Evolutionary conservation across 108 stramenopile species (phyloP), one percentile per base, ranked within the genome.

Genomic region (Pseudonitzschia multiseries): DNA sequence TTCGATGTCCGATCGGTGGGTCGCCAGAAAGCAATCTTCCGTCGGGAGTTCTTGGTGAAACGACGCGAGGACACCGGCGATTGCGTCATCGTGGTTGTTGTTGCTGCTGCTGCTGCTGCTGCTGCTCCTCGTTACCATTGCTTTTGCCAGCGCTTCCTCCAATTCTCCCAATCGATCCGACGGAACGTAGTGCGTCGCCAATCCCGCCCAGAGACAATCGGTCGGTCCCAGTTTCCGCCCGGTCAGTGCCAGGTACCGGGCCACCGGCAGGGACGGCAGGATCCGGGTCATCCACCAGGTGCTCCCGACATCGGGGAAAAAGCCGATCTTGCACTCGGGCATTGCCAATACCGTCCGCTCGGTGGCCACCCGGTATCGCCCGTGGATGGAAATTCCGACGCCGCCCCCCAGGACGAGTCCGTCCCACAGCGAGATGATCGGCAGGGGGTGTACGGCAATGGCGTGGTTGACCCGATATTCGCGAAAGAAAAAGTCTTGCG

Each of bases 371-470:
- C 99, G 83, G 73, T 97, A 92, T 36, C 83, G 83, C 28, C 97
- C 98, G 77, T 97, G 91, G 31, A 99, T 76, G 2, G 92, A 93
- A 22, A 98, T 69, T 0, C 99, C 99, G 22, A 97, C 97, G 14
- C 99, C 99, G 26, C 99, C 99, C 46, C 99, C 99, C 97, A 99
- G 98, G 65, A 97, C 96, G 32, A 99, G 81, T 33, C 99, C 99
- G 79, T 99, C 95, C 98, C 97, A 98, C 27, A 99, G 29, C 8
- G 92, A 89, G 0, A 99, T 76, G 46, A 95, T 91, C 0, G 94
- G 80, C 53, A 18, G 71, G 36, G 18, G 65, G 78, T 18, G 12
- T 5, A 48, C 46, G 10, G 94, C 84, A 68, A 92, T 78, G 40
- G 71, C 69, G 61, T 92, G 57, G 79, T 98, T 96, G 51, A 98